Evolutionary conservation across 768 basidiomycete species (phyloP), one percentile per base, ranked within the genome.

Genomic region (Russula brevipes): DNA sequence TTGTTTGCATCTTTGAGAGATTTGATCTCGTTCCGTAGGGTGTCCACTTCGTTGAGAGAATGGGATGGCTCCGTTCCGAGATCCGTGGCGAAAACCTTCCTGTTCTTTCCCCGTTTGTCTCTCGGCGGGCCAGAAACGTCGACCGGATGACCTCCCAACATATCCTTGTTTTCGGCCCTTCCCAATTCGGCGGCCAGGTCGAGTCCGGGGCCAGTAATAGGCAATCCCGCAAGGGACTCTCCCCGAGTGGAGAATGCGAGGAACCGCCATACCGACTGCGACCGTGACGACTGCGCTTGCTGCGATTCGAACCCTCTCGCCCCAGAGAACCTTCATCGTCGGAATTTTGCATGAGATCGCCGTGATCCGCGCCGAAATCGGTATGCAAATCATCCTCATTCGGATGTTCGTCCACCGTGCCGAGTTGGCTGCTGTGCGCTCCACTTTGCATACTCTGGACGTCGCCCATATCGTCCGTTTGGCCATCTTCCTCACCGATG

Each of bases 1-100:
- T 96, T 96, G 79, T 97, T 98, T 49, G 93, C 93, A 72, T 97
- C 95, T 73, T 89, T 91, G 74, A 98, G 83, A 36, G 86, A 87
- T 74, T 96, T 96, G 72, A 97, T 87, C 74, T 98, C 96, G 11
- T 77, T 82, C 41, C 88, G 82, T 57, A 98, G 75, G n/a, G 85
- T 81, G 47, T 90, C 87, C 66, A 91, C 73, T 68, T 92, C 89
- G 58, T 77, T 85, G 53, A 76, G 65, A 50, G 81, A 75, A 38
- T 71, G 70, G 58, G 74, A 76, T 5, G 75, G 71, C 56, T 84
- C 83, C 54, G 81, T 70, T 47, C 74, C 74, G 75, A n/a, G 76
- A 70, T 68, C 74, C 57, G 74, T 74, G 69, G 68, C 59, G 16
- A 76, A 72, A 57, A 72, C 64, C 63, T 72, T 73, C 39, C 66